These are phyloP conservation scores for Ustulina deusta DNA, from an alignment of 2,329 filamentous ascomycete genomes.

Conservation along the genomic window DNA sequence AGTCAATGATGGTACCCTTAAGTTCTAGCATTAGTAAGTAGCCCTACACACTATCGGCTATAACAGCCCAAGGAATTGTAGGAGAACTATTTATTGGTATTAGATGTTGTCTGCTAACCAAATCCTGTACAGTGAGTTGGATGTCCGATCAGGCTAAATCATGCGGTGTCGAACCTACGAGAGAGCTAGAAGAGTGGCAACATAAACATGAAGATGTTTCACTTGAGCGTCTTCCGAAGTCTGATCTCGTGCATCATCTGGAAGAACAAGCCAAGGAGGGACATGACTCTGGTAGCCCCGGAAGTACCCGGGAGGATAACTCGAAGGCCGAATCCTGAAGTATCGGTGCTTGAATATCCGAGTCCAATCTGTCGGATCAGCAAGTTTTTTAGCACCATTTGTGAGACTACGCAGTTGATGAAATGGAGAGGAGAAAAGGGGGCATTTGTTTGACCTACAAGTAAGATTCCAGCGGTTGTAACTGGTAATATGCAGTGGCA, in stretches of 20 bases:
- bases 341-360: not conserved
- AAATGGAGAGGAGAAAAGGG: not conserved
- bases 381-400: not conserved
- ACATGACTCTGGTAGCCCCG: not conserved
- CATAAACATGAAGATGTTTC: constrained; percentile 21
- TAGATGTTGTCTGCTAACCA: not conserved
- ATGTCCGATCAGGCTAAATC: constrained; percentile 39
- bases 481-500: not conserved
- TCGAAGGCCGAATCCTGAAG: not conserved
- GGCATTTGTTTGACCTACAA: not conserved
- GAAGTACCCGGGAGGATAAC: constrained; percentile 4
- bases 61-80: too few relatives aligned
- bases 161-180: constrained; percentile 42
- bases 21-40: constrained; percentile 35
- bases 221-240: not conserved
- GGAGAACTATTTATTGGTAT: too few relatives aligned
- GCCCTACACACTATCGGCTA: too few relatives aligned
- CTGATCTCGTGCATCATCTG: not conserved
- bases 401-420: not conserved
- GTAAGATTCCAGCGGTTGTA: not conserved
- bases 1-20: constrained; percentile 39
- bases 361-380: not conserved
- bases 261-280: not conserved
- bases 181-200: constrained; percentile 46
- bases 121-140: constrained; percentile 33